Evolutionary conservation across 805 yeast species (phyloP).

Genomic region (Geotrichum ghanense): DNA sequence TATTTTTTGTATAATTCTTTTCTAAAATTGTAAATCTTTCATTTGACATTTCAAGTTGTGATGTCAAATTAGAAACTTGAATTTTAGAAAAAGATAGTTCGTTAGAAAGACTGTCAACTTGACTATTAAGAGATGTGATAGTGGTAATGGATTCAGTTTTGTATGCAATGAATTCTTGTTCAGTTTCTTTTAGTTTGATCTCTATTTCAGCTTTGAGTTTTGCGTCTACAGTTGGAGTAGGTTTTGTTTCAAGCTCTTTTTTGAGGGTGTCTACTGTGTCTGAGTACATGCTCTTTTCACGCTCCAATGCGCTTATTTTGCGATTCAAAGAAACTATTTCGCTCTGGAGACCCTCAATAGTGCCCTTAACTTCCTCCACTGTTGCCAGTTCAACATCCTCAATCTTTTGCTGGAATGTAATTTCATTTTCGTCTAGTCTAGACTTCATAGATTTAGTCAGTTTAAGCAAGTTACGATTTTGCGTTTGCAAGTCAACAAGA

Average conservation of each 20-base stretch:
- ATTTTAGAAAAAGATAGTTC: conserved; percentile 40
- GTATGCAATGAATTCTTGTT: conserved; percentile 25
- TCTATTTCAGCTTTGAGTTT: not conserved
- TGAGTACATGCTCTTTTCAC: conserved; percentile 58
- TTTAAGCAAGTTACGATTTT: conserved; percentile 59
- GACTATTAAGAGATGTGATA: conserved; percentile 37
- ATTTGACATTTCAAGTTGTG: conserved; percentile 40
- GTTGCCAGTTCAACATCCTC: conserved; percentile 23
- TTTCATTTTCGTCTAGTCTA: conserved; percentile 57
- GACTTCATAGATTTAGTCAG: conserved; percentile 62
- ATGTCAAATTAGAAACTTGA: conserved; percentile 41
- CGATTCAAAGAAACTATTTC: conserved; percentile 36
- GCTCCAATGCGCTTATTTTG: conserved; percentile 41
- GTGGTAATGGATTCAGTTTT: conserved; percentile 34
- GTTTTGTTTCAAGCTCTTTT: not conserved
- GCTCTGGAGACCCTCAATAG: conserved; percentile 21
- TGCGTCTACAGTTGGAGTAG: not conserved
- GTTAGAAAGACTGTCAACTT: conserved; percentile 29
- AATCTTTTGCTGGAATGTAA: conserved; percentile 13
- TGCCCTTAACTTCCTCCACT: conserved; percentile 24
- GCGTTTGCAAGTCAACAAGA: conserved; percentile 56
- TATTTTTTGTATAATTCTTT: conserved; percentile 30
- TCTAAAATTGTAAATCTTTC: conserved; percentile 38
- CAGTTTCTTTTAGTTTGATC: not conserved
- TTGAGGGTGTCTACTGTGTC: not conserved